Evolutionary conservation across 192 early-diverging fungal species (phyloP).

Genomic region (Irineochytrium annulatum): DNA sequence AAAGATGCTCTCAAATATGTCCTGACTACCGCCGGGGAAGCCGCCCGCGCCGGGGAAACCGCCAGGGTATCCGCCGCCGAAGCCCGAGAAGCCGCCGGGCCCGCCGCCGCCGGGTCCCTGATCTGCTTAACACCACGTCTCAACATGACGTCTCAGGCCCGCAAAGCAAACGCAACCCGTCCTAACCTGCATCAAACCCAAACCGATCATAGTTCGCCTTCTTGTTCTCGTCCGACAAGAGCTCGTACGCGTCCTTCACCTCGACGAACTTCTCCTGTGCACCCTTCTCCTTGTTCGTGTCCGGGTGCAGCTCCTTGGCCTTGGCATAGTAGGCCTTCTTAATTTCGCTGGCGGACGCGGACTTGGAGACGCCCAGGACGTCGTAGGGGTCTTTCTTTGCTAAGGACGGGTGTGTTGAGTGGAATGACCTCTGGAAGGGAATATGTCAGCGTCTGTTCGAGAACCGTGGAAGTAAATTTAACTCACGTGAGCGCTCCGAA

Average conservation of each 20-base stretch:
- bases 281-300: conserved; percentile 88
- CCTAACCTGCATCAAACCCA: conserved; percentile 52
- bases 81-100: conserved; percentile 30
- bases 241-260: conserved; percentile 97
- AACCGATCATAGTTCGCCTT: conserved; percentile 88
- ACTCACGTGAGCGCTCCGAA: too few species aligned
- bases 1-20: conserved; percentile 53
- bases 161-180: conserved; percentile 12
- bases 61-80: conserved; percentile 7
- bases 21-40: conserved; percentile 34
- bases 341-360: conserved; percentile 78
- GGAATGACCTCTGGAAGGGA: not conserved
- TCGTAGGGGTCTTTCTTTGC: conserved; percentile 77
- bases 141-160: too few species aligned
- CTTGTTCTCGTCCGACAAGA: conserved; percentile 89
- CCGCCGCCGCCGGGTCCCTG: conserved; percentile 29
- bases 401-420: not conserved
- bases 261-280: conserved; percentile 97
- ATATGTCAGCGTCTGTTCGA: too few species aligned
- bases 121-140: too few species aligned
- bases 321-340: conserved; percentile 97
- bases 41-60: conserved; percentile 18
- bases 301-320: conserved; percentile 96
- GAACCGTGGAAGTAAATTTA: too few species aligned
- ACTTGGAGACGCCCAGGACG: conserved; percentile 76